These are phyloP conservation scores for Yueomyces sinensis DNA, from an alignment of 805 yeast species.

Conservation along the genomic window DNA sequence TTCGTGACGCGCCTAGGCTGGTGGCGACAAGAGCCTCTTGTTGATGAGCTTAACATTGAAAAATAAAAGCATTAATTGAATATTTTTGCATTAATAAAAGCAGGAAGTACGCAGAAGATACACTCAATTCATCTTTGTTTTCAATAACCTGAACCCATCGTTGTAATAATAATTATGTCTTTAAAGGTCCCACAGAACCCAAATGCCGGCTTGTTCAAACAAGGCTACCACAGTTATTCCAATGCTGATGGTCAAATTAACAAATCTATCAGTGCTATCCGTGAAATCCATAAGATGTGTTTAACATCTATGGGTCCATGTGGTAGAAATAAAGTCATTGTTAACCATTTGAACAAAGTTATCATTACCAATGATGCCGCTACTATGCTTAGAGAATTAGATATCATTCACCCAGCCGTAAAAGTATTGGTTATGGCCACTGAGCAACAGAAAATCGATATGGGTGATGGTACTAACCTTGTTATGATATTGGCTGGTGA, in stretches of 20 bases:
- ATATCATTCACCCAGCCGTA: constrained; percentile 94
- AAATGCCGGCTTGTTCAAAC: constrained; percentile 85
- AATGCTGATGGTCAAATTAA: constrained; percentile 90
- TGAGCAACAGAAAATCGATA: constrained; percentile 91
- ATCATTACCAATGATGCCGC: constrained; percentile 97
- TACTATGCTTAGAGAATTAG: constrained; percentile 85
- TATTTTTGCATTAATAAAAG: no score
- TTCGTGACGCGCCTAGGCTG: no score
- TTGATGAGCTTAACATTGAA: no score
- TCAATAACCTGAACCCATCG: no score
- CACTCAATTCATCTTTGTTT: no score
- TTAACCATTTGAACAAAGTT: constrained; percentile 72
- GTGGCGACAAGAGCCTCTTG: no score
- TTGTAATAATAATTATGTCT: constrained; percentile 67
- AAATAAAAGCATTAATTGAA: no score
- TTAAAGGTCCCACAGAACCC: constrained; percentile 87
- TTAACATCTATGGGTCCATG: constrained; percentile 95
- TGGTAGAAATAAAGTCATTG: constrained; percentile 92
- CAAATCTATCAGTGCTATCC: constrained; percentile 86
- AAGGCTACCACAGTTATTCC: constrained; percentile 78
- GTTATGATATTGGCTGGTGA: constrained; percentile 92
- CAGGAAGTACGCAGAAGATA: no score
- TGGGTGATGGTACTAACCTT: constrained; percentile 93
- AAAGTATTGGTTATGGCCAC: constrained; percentile 92
- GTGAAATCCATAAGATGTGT: constrained; percentile 85